Conservation (phyloP, 768 basidiomycete genomes). For the Tricholomella constricta region DNA sequence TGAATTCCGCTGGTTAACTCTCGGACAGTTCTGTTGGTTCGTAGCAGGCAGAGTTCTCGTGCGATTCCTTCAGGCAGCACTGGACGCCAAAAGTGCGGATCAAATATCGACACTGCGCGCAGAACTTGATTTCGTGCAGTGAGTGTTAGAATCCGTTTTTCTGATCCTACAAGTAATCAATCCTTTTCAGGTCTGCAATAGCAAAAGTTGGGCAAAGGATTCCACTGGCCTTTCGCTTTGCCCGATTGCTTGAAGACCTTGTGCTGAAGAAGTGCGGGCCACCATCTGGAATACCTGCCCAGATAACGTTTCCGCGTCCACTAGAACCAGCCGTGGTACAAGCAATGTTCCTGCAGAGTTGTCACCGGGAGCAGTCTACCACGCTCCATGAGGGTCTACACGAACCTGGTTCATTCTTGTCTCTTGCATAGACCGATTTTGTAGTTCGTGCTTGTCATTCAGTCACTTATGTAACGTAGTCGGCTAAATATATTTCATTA, state of each 20-base stretch:
- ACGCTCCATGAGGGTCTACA: constrained; percentile 35
- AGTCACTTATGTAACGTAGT: no score
- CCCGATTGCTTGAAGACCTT: constrained; percentile 56
- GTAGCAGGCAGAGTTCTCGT: constrained; percentile 65
- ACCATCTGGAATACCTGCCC: constrained; percentile 25
- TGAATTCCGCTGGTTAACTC: background rate
- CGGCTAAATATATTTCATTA: no score
- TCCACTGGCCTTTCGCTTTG: constrained; percentile 64
- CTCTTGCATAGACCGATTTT: constrained; percentile 25
- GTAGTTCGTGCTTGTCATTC: background rate
- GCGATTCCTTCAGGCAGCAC: constrained; percentile 65
- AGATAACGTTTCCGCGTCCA: constrained; percentile 37
- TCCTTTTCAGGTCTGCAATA: constrained; percentile 50
- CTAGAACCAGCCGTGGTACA: constrained; percentile 31
- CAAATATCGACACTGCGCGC: constrained; percentile 59
- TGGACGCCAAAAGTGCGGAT: constrained; percentile 55
- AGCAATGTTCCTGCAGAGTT: constrained; percentile 32
- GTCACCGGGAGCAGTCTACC: constrained; percentile 25
- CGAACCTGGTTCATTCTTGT: constrained; percentile 38
- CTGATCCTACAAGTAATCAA: constrained; percentile 2
- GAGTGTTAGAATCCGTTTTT: constrained; percentile 24
- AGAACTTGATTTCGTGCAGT: constrained; percentile 75
- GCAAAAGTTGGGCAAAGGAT: constrained; percentile 65
- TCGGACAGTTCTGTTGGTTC: constrained; percentile 66
- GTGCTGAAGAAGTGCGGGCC: constrained; percentile 41